These are phyloP conservation scores for Boechera retrofracta DNA, from an alignment of 345 rosid species.

Conservation along the genomic window DNA sequence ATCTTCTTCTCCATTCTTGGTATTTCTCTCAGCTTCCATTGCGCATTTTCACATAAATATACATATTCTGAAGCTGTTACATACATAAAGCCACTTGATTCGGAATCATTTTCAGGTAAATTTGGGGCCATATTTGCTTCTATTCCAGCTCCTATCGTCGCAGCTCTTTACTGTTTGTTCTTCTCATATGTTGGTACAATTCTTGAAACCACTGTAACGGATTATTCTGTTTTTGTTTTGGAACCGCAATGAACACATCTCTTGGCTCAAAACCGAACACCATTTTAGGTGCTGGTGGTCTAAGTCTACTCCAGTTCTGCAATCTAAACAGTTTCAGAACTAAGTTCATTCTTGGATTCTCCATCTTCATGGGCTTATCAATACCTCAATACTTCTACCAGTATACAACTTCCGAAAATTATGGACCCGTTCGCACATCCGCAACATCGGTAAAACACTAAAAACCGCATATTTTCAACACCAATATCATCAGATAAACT, in stretches of 20 bases:
- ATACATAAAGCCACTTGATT: not conserved
- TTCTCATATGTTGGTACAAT: conserved; percentile 76
- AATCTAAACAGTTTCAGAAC: conserved; percentile 82
- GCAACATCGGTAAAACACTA: conserved; percentile 61
- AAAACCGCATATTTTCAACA: not conserved
- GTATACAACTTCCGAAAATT: conserved; percentile 50
- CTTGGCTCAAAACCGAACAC: not conserved
- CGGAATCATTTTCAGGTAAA: conserved; percentile 54
- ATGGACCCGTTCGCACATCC: conserved; percentile 60
- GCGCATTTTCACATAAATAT: not conserved
- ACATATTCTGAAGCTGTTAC: conserved; percentile 1
- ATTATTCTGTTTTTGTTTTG: not conserved
- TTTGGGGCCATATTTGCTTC: conserved; percentile 93
- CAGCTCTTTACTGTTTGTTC: conserved; percentile 72
- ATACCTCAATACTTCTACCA: conserved; percentile 85
- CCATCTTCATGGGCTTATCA: conserved; percentile 80
- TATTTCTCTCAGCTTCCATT: not conserved
- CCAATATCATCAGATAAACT: not conserved
- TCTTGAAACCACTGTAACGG: conserved; percentile 22
- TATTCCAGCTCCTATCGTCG: conserved; percentile 78
- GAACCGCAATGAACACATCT: not conserved
- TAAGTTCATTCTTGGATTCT: conserved; percentile 78
- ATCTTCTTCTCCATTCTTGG: conserved; percentile 80
- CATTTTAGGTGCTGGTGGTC: conserved; percentile 65
- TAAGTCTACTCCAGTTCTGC: conserved; percentile 79